Evolutionary conservation across 768 basidiomycete genomes (phyloP), one percentile per base, ranked within the genome.

Genomic region (Psilocybe cubensis): DNA sequence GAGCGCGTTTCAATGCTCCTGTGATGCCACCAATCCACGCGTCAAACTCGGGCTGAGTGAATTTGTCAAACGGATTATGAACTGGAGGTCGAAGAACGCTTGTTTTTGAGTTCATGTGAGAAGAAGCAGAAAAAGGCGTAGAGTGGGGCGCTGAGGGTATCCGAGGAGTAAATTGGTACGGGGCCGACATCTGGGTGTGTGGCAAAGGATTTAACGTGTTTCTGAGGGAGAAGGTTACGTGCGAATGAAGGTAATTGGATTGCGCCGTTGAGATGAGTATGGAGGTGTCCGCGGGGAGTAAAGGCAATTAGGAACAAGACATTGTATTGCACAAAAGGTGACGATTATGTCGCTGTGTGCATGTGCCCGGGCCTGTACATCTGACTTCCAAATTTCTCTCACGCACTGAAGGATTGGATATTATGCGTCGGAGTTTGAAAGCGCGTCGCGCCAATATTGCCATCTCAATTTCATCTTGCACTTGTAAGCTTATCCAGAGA

Each of bases 61-160:
- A 88, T 68, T 86, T 86, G 69, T 90, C 87, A 68, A 85, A 91
- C 1, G 89, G 89, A 64, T 91, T 91, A 51, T 82, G 70, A 52
- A 88, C 79, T 18, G 88, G 87, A 5, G 84, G 72, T 18, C 78
- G 77, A 1, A 65, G 50, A 1, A 63, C 17, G 44, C 63, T 70
- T 11, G 62, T 52, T 1, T 56, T 58, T 3, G 60, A 33, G 17
- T 65, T 43, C 10, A 45, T 57, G 49, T 68, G 60, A 12, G 59
- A 31, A 8, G 59, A 57, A 11, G 43, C 56, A 25, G 63, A 64
- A 40, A 29, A 51, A 35, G 69, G 68, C 0, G 71, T 70, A 12
- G 69, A 54, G 50, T 70, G 68, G 24, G 66, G 67, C 20, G 59
- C 40, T 23, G 58, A 54, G 38, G 68, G 68, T 12, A 58, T 46